Percentiles rank a stretch among this genome's conserved stretches.
Conservation (phyloP, 371 early-diverging fungal genomes). For the Zychaea mexicana region DNA sequence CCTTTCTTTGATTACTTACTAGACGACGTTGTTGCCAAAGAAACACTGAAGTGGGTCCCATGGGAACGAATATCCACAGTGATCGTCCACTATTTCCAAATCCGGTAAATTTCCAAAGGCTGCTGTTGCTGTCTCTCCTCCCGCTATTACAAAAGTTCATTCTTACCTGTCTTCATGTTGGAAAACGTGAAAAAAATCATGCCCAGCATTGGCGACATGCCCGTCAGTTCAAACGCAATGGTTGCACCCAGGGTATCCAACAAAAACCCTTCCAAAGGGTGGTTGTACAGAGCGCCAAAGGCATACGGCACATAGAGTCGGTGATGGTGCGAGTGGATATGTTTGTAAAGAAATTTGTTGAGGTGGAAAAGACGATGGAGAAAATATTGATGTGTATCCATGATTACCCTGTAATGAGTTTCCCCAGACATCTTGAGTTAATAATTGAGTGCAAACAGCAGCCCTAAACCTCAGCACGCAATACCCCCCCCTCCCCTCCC, state of each 20-base stretch:
- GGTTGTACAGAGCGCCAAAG: slow-evolving; percentile 83
- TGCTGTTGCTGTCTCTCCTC: not conserved
- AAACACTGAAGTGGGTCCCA: slow-evolving; percentile 70
- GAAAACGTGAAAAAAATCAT: slow-evolving; percentile 74
- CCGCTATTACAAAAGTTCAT: not conserved
- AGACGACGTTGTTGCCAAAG: slow-evolving; percentile 74
- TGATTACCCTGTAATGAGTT: slow-evolving; percentile 52
- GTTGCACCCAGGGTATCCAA: slow-evolving; percentile 76
- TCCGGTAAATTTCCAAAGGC: not conserved
- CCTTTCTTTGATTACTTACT: slow-evolving; percentile 61
- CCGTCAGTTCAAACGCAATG: slow-evolving; percentile 62
- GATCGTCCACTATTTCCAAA: slow-evolving; percentile 65
- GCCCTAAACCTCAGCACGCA: too few species aligned
- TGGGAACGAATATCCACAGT: slow-evolving; percentile 83
- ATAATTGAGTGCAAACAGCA: too few species aligned
- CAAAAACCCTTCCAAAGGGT: slow-evolving; percentile 77
- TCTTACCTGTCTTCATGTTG: slow-evolving; percentile 72
- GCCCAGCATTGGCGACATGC: slow-evolving; percentile 71
- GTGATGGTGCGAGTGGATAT: slow-evolving; percentile 79
- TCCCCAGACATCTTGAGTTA: too few species aligned
- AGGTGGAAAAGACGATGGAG: slow-evolving; percentile 76
- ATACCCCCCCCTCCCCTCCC: not conserved
- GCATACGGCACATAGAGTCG: slow-evolving; percentile 78
- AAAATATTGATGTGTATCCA: slow-evolving; percentile 77
- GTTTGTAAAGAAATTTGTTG: slow-evolving; percentile 70